phyloP scores from a whole-genome alignment of 2,329 filamentous ascomycete species.

The Zymoseptoria pseudotritici region DNA sequence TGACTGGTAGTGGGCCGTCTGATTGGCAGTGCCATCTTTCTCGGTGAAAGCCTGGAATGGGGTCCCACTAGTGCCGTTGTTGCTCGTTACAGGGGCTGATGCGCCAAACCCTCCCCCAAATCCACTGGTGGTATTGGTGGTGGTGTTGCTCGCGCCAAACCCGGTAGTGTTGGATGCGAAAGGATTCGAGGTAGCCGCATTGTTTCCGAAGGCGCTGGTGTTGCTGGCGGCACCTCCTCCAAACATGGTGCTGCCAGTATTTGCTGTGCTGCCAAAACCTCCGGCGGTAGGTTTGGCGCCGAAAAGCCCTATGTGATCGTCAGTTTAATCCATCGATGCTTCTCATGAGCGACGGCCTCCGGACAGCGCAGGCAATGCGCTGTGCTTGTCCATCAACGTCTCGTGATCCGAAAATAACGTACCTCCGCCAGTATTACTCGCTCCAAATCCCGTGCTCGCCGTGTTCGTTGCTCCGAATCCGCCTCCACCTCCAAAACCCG shows the following conservation, averaged over 20 bases:
- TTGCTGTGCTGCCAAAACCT: conserved; percentile 41
- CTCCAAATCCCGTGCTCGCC: conserved; percentile 33
- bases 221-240: conserved; percentile 33
- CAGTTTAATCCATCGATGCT: neutral
- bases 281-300: conserved; percentile 34
- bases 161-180: conserved; percentile 16
- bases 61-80: conserved; percentile 58
- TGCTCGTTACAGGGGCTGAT: conserved; percentile 44
- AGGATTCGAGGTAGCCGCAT: conserved; percentile 7
- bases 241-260: conserved; percentile 33
- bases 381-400: neutral
- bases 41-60: conserved; percentile 64
- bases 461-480: conserved; percentile 18
- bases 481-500: conserved; percentile 17
- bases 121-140: conserved; percentile 13
- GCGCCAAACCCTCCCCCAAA: conserved; percentile 31
- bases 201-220: conserved; percentile 33
- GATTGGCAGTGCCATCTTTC: conserved; percentile 58
- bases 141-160: conserved; percentile 33
- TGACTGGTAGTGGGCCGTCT: conserved; percentile 66
- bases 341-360: neutral
- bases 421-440: conserved; percentile 26
- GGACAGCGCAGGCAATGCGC: neutral
- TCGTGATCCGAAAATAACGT: conserved; percentile 13
- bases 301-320: conserved; percentile 27